Base-by-base conservation (phyloP, 768 basidiomycete genomes). In the Suillus clintonianus region DNA sequence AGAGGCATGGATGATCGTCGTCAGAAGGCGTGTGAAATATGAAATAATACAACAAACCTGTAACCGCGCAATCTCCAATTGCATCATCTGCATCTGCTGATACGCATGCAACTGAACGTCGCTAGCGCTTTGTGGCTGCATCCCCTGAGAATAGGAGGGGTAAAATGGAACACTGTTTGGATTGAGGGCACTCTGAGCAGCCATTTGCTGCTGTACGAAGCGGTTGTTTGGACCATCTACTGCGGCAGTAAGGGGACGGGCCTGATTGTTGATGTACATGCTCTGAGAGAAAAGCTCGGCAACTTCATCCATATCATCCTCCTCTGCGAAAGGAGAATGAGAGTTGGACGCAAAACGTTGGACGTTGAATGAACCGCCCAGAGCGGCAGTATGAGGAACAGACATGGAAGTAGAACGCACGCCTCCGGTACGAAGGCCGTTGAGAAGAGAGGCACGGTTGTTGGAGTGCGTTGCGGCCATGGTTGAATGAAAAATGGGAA, bases 391-490 rank as follows among this genome's bases (percentile, higher is more conserved):
- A 76, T 90, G 88, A 47, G 91, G 90, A 22, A 85, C 76, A 67
- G 61, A 56, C 65, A 74, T 74, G 62, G 91, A 90, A 51, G 83
- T 71, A n/a, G 92, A 88, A 69, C 93, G 90, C 64, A 95, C 94
- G 56, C 93, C 93, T 74, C 93, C 94, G 60, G 93, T 95, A 74
- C 93, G 90, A 72, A 95, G 91, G 69, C 91, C 92, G 64, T 89
- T 83, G 76, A 95, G 91, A 72, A 95, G 92, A 65, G 91, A 91
- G 58, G 94, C 92, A 70, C 93, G 91, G 66, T 81, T 79, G 75
- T 82, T 88, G 70, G 83, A 72, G 58, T 70, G 75, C 62, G 80
- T 68, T 55, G 82, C 75, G 60, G 83, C 76, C 83, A 85, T 84
- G 17, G 17, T 65, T 66, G 51, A 66, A 62, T 63, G 30, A 60